Evolutionary conservation across 2,329 filamentous ascomycete species (phyloP).

Genomic region (Neofusicoccum kwambonambiense): DNA sequence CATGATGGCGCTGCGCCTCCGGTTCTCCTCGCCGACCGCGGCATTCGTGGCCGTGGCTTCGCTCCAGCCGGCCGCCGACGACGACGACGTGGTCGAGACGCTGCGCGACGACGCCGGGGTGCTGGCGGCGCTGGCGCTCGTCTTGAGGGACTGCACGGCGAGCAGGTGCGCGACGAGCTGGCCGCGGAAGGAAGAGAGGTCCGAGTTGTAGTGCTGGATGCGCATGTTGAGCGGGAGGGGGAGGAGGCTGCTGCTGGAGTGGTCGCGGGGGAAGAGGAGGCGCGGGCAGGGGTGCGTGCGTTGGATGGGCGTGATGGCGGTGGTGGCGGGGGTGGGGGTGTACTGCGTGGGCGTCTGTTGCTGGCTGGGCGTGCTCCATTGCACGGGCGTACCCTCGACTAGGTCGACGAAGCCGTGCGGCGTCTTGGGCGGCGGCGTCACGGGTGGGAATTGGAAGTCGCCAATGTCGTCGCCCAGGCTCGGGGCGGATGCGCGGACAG

Average conservation of each 20-base stretch:
- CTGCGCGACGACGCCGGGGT: conserved; percentile 14
- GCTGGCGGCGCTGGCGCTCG: background rate
- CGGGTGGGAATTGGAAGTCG: background rate
- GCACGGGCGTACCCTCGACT: conserved; percentile 13
- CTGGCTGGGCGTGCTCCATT: background rate
- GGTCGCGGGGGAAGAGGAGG: conserved; percentile 9
- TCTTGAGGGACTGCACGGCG: conserved; percentile 27
- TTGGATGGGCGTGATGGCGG: background rate
- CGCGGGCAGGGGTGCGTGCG: conserved; percentile 6
- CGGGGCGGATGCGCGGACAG: conserved; percentile 10
- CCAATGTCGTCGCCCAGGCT: conserved; percentile 16
- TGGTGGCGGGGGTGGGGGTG: background rate
- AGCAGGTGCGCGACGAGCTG: conserved; percentile 32
- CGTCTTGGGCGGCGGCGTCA: background rate
- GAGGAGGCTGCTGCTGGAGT: conserved; percentile 15
- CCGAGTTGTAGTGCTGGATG: conserved; percentile 24
- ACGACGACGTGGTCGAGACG: background rate
- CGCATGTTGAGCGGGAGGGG: conserved; percentile 7
- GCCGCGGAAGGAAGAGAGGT: conserved; percentile 27
- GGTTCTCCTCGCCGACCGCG: background rate
- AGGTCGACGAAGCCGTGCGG: conserved; percentile 12
- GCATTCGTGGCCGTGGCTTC: background rate
- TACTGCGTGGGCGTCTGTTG: background rate
- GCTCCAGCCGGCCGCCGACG: background rate
- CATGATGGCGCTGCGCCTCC: background rate